Evolutionary conservation across 495 filamentous ascomycete genomes (phyloP).

Genomic region (Hyaloscypha finlandica): DNA sequence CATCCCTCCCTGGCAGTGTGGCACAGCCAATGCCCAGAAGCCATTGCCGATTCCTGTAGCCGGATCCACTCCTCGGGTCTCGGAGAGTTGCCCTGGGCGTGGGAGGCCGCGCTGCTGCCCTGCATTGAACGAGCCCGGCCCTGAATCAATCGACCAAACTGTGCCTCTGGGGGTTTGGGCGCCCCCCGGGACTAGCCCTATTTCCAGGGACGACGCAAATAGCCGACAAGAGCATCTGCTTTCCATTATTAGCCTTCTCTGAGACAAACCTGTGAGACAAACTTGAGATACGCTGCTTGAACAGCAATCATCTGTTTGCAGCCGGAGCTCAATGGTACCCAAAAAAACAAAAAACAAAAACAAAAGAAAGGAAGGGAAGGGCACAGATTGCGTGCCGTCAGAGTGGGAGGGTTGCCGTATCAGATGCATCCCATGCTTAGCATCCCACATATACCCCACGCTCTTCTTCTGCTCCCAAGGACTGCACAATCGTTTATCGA

Average conservation of each 20-base stretch:
- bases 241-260: not conserved
- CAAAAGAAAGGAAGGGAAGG: not conserved
- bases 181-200: not conserved
- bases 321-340: not conserved
- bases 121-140: not conserved
- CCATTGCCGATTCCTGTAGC: not conserved
- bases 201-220: conserved; percentile 5
- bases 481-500: conserved; percentile 1
- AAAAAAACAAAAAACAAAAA: not conserved
- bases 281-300: not conserved
- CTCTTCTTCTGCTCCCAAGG: not conserved
- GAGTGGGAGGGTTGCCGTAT: conserved; percentile 15
- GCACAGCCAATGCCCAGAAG: not conserved
- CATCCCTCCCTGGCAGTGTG: too few relatives aligned
- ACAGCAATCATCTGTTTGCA: not conserved
- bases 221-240: not conserved
- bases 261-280: not conserved
- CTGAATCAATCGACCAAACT: not conserved
- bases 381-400: conserved; percentile 7
- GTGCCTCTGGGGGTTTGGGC: not conserved
- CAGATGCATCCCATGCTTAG: conserved; percentile 5
- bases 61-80: not conserved
- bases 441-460: conserved; percentile 22
- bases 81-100: not conserved
- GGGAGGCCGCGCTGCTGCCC: not conserved